Evolutionary conservation across 2,329 filamentous ascomycete species (phyloP).

Genomic region (Capronia coronata): DNA sequence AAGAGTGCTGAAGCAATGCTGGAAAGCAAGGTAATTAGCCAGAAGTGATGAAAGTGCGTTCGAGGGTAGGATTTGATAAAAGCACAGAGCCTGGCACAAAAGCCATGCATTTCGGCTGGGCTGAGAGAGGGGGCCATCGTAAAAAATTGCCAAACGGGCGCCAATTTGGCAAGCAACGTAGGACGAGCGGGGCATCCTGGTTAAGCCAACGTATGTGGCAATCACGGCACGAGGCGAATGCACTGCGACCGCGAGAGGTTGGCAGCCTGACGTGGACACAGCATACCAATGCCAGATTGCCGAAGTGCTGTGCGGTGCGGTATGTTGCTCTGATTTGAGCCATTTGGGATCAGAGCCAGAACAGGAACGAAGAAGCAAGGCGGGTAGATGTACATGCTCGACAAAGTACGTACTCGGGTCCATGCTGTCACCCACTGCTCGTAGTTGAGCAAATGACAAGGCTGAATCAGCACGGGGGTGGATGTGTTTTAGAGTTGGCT

Average conservation of each 20-base stretch:
- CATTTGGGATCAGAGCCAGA: neutral
- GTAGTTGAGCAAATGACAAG: constrained; percentile 12
- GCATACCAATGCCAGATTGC: constrained; percentile 24
- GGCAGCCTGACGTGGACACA: constrained; percentile 15
- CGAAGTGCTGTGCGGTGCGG: constrained; percentile 14
- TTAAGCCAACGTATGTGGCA: constrained; percentile 21
- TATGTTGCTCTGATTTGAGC: constrained; percentile 1
- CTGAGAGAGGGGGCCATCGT: constrained; percentile 16
- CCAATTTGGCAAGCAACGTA: constrained; percentile 23
- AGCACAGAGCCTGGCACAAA: constrained; percentile 22
- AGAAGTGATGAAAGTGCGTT: constrained; percentile 27
- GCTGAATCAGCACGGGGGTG: constrained; percentile 20
- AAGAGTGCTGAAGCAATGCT: constrained; percentile 35
- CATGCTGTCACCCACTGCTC: constrained; percentile 11
- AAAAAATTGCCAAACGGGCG: constrained; percentile 21
- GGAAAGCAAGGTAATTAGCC: constrained; percentile 25
- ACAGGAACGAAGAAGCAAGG: neutral
- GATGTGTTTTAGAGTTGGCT: constrained; percentile 18
- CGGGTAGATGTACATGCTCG: constrained; percentile 9
- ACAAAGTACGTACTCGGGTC: constrained; percentile 23
- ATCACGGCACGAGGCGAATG: constrained; percentile 12
- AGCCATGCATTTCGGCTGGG: constrained; percentile 21
- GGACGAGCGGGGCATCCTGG: constrained; percentile 26
- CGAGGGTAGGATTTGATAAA: constrained; percentile 24
- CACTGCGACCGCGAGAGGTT: constrained; percentile 9